These are phyloP conservation scores for Psilocybe cubensis DNA, from an alignment of 768 basidiomycete genomes.

Conservation along the genomic window DNA sequence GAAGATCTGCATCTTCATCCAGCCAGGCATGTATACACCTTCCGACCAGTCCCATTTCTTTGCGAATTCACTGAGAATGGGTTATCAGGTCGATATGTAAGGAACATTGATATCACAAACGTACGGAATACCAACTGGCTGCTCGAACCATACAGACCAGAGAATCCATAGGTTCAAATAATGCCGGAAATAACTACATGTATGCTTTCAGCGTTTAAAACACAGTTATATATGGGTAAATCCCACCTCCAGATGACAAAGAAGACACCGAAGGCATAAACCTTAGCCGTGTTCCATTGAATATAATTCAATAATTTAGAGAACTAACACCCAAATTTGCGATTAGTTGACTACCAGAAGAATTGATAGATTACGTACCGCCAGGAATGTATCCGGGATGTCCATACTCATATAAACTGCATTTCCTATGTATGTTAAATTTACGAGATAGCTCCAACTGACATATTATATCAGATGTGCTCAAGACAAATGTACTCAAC, in stretches of 20 bases:
- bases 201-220: background rate
- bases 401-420: conserved; percentile 98
- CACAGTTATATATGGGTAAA: background rate
- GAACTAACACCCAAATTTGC: conserved; percentile 48
- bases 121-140: conserved; percentile 68
- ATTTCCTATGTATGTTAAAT: conserved; percentile 86
- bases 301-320: conserved; percentile 92
- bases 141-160: conserved; percentile 85
- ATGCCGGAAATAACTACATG: conserved; percentile 86
- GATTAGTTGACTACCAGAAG: background rate
- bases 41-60: conserved; percentile 61
- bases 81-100: conserved; percentile 8
- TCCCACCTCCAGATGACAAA: conserved; percentile 82
- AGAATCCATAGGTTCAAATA: conserved; percentile 87
- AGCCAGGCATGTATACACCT: conserved; percentile 72
- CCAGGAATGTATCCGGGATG: conserved; percentile 87
- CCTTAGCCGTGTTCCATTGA: conserved; percentile 63
- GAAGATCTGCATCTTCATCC: conserved; percentile 88
- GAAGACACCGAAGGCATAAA: conserved; percentile 66
- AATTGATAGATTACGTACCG: conserved; percentile 50
- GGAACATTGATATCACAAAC: conserved; percentile 29
- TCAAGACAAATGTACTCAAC: conserved; percentile 4
- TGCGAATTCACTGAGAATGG: conserved; percentile 46
- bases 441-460: conserved; percentile 85
- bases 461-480: conserved; percentile 5